Evolutionary conservation across 768 basidiomycete species (phyloP), one percentile per base, ranked within the genome.

Genomic region (Lactarius pseudohatsudake): DNA sequence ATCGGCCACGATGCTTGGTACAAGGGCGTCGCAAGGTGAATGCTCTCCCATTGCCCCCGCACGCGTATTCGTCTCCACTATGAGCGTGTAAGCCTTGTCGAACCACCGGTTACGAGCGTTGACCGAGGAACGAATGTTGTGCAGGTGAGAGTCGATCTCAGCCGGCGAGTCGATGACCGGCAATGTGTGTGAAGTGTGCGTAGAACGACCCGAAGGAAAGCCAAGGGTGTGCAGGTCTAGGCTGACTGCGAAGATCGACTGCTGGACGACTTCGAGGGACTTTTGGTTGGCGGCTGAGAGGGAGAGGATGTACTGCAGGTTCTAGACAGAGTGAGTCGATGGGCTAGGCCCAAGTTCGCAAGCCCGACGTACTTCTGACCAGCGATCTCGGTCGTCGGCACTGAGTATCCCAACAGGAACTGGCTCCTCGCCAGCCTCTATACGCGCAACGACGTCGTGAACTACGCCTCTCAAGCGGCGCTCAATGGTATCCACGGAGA

Each of bases 31-130:
- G 65, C 89, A 89, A 0, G 92, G 89, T 0, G 92, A 91, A 75
- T 96, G 95, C 77, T 98, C 96, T 5, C 96, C 96, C 72, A 87
- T 85, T 50, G 91, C 90, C 45, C 94, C 92, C 7, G 92, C 91
- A 43, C 92, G 87, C 2, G 89, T 88, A 62, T 89, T 91, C 1
- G 88, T 85, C 74, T 98, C 96, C 43, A 98, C 87, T 57, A 92
- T 84, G 62, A 97, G 78, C 4, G 88, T 88, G 45, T 90, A 84
- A 2, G 89, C 82, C 76, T 97, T 98, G 79, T 98, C 96, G 75
- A 87, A 92, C 84, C 93, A 97, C 40, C 96, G 81, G 72, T 97
- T 97, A 53, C 83, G 79, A 6, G 86, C 84, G 65, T 85, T 86
- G 64, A 81, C 72, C 2, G 88, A 87, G 0, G 86, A 84, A 26